A percentile compares a stretch with the other conserved stretches of the same genome.
phyloP scores from a whole-genome alignment of 768 basidiomycete genomes.

The Phylloporus rhodoxanthus region DNA sequence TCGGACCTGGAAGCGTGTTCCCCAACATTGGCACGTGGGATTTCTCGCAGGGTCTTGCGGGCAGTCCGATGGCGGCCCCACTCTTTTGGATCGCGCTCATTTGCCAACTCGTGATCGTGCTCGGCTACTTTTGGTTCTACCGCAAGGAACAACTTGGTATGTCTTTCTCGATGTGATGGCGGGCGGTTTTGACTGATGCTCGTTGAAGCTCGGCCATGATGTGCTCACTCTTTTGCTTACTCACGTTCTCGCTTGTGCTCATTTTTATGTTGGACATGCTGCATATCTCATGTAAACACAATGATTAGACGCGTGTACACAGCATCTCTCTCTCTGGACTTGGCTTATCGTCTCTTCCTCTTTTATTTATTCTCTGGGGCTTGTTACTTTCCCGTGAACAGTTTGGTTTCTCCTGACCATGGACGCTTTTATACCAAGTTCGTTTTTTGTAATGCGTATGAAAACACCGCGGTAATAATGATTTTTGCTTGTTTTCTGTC shows the following conservation, averaged over 20 bases:
- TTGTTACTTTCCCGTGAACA: no score
- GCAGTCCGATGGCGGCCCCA: constrained; percentile 77
- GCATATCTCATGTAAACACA: neutral
- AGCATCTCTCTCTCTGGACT: neutral
- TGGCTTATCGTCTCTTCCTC: neutral
- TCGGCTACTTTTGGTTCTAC: constrained; percentile 97
- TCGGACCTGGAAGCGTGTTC: constrained; percentile 88
- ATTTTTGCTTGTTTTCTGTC: no score
- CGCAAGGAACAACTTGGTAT: constrained; percentile 86
- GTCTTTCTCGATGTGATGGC: constrained; percentile 21
- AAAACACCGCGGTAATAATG: no score
- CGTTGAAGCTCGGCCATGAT: constrained; percentile 24
- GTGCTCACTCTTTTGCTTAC: neutral
- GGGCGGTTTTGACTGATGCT: neutral
- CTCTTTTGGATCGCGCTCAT: constrained; percentile 84
- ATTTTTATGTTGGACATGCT: neutral
- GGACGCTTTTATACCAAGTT: no score
- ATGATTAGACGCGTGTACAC: neutral
- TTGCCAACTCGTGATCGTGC: constrained; percentile 78
- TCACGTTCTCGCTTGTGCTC: neutral
- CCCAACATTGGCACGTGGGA: constrained; percentile 91
- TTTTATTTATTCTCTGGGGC: neutral
- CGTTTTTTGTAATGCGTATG: no score
- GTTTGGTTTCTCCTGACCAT: no score
- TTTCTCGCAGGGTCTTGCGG: constrained; percentile 62